phyloP scores from a whole-genome alignment of 306 rosid species.

The Abrus pulchellus region DNA sequence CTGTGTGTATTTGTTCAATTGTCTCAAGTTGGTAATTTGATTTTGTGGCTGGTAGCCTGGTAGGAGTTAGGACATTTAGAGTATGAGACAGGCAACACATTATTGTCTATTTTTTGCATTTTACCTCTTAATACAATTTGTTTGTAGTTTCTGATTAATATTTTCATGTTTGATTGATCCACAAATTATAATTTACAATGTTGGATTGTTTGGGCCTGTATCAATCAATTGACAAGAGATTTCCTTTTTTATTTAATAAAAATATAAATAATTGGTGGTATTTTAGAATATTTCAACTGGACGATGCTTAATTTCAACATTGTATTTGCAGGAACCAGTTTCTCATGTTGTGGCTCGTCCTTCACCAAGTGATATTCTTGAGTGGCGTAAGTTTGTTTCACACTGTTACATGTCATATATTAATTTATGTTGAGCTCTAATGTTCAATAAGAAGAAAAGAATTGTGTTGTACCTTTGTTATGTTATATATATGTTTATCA shows the following conservation, averaged over 20 bases:
- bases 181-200: background rate
- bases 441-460: background rate
- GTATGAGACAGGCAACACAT: constrained; percentile 20
- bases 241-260: background rate
- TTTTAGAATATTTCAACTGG: constrained; percentile 17
- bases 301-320: constrained; percentile 47
- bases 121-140: constrained; percentile 15
- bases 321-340: constrained; percentile 86
- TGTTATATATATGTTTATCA: background rate
- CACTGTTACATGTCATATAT: constrained; percentile 9
- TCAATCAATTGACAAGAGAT: constrained; percentile 13
- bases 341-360: constrained; percentile 96
- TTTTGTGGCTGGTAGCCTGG: constrained; percentile 3
- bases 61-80: constrained; percentile 17
- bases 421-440: constrained; percentile 21
- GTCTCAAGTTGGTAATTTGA: constrained; percentile 31
- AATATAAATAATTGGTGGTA: background rate
- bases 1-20: constrained; percentile 14
- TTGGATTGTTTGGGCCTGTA: constrained; percentile 20
- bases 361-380: constrained; percentile 93
- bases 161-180: constrained; percentile 21
- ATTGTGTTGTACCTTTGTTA: constrained; percentile 15
- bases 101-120: constrained; percentile 26
- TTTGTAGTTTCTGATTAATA: constrained; percentile 10
- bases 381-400: constrained; percentile 90